These are phyloP conservation scores for Protomyces inouyei DNA, from an alignment of 1,139 yeast species.

Conservation along the genomic window DNA sequence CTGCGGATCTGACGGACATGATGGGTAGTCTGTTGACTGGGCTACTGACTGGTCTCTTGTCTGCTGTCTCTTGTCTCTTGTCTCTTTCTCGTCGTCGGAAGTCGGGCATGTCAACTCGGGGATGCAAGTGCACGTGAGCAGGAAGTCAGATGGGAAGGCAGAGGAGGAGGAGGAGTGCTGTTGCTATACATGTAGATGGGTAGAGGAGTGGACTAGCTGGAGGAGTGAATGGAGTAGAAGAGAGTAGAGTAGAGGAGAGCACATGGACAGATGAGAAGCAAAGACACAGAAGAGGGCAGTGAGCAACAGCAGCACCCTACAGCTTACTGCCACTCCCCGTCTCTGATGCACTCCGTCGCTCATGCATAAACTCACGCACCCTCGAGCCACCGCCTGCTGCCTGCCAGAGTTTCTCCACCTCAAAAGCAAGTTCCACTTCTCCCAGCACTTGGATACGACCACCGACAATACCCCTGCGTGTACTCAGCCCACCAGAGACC, in stretches of 20 bases:
- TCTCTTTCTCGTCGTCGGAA: background rate
- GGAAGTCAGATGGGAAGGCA: background rate
- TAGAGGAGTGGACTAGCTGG: too few species aligned
- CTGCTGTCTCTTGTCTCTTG: background rate
- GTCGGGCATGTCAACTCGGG: background rate
- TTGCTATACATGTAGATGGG: too few species aligned
- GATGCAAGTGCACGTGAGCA: background rate
- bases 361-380: background rate
- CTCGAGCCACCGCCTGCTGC: background rate
- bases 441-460: background rate
- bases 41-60: background rate
- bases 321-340: background rate
- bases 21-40: too few species aligned
- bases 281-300: too few species aligned
- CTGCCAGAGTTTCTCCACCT: background rate
- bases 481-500: background rate
- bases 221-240: background rate
- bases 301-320: too few species aligned
- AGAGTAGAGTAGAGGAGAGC: background rate
- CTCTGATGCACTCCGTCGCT: background rate
- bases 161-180: too few species aligned
- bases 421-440: background rate
- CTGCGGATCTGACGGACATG: slow-evolving; percentile 26
- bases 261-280: background rate
- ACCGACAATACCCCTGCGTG: background rate